Evolutionary conservation across 176 grass and related monocot species (phyloP), one percentile per base, ranked within the genome.

Genomic region (Neostapfia colusana): DNA sequence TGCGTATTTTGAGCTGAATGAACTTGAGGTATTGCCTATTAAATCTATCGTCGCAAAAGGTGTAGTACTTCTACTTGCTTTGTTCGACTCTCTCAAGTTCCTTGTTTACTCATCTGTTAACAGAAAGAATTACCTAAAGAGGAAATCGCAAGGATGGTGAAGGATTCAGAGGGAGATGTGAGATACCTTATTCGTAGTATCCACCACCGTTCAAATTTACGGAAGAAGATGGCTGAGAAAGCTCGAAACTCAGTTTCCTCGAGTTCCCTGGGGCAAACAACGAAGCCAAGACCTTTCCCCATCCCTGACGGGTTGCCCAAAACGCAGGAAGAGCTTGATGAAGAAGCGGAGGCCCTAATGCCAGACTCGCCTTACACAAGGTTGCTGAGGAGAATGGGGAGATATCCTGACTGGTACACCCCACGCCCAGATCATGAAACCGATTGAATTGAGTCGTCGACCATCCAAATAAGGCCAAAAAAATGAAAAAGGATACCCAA

Each of bases 1-100:
- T 61, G 95, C 95, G 21, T 94, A 94, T 44, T 94, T 94, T 85
- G 95, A 94, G 76, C 72, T 95, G 11, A 83, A 92, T 82, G 58
- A 98, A 67, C 87, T 98, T 17, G 83, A 94, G 83, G 95, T 94
- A 77, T 45, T 56, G 7, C 58, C 13, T 12, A 57, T 14, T 34
- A 21, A 57, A 39, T 66, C 12, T 8, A 56, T 12, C 0, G 1
- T 70, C 43, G 23, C 10, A 40, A 50, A 7, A 18, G 18, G 40
- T 23, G 21, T 41, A 43, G 61, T 57, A 64, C 16, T 40, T 43
- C 14, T 10, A 17, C 0, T 6, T 16, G 5, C 24, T 31, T 49
- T 58, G 55, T 58, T 26, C 3, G 23, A 58, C 10, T 58, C 8
- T 57, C 9, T 26, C 23, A 58, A 58, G 2, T 55, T 8, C 51